Evolutionary conservation across 371 early-diverging fungal genomes (phyloP).

Genomic region (Chytridiales sp.): DNA sequence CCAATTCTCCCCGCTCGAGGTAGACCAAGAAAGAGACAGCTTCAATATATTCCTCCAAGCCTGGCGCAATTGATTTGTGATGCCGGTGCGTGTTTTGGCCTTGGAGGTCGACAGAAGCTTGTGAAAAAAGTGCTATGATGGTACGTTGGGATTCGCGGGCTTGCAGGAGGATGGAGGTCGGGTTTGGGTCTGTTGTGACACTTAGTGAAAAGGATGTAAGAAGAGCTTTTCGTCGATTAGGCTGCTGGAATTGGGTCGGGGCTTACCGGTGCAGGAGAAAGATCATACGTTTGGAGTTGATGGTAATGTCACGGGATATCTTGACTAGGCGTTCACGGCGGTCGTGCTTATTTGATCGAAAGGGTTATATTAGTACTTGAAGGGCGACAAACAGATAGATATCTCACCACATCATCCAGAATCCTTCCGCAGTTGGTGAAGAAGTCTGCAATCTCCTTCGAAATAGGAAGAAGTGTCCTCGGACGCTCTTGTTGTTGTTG

Average conservation of each 20-base stretch:
- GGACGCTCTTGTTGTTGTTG: too few species aligned
- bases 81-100: conserved; percentile 50
- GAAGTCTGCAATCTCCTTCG: too few species aligned
- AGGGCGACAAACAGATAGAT: too few species aligned
- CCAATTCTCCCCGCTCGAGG: conserved; percentile 46
- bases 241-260: not conserved
- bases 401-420: too few species aligned
- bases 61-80: conserved; percentile 24
- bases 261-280: conserved; percentile 62
- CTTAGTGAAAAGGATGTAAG: not conserved
- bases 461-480: too few species aligned
- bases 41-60: conserved; percentile 56
- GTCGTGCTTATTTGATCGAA: too few species aligned
- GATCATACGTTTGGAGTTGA: conserved; percentile 61
- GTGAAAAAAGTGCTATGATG: conserved; percentile 51
- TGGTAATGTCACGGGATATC: conserved; percentile 65
- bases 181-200: conserved; percentile 29
- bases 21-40: conserved; percentile 60
- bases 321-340: conserved; percentile 64
- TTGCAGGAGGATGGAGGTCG: conserved; percentile 38
- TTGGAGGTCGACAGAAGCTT: conserved; percentile 47
- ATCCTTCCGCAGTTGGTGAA: too few species aligned
- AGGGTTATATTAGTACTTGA: too few species aligned
- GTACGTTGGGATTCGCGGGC: conserved; percentile 49
- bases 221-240: not conserved